These are phyloP conservation scores for Boletus subparvulus DNA, from an alignment of 768 basidiomycete genomes.

Conservation along the genomic window DNA sequence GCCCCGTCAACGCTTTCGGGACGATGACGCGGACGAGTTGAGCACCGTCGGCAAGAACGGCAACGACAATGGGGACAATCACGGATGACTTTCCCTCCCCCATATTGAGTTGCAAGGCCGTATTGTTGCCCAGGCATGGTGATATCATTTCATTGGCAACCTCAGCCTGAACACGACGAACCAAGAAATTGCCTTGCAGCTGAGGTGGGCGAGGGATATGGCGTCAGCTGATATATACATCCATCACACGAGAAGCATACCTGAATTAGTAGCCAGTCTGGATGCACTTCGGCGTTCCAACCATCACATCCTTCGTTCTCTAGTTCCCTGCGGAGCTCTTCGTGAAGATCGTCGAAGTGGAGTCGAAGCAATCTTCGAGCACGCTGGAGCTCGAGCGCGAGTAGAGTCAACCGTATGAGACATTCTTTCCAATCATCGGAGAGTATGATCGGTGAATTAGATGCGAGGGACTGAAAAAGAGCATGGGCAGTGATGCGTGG, in stretches of 20 bases:
- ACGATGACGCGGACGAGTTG: constrained; percentile 49
- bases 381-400: constrained; percentile 36
- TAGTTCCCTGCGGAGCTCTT: constrained; percentile 33
- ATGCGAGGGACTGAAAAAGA: constrained; percentile 34
- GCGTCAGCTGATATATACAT: not conserved
- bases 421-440: constrained; percentile 30
- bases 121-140: constrained; percentile 37
- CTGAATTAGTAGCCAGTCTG: constrained; percentile 49
- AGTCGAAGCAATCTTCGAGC: constrained; percentile 36
- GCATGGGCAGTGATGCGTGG: constrained; percentile 34
- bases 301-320: constrained; percentile 25
- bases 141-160: constrained; percentile 49
- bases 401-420: constrained; percentile 31
- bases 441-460: constrained; percentile 16
- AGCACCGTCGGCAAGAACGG: constrained; percentile 42
- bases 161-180: constrained; percentile 42
- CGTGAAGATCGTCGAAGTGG: constrained; percentile 17
- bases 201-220: constrained; percentile 9
- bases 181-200: constrained; percentile 46
- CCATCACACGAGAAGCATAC: constrained; percentile 16
- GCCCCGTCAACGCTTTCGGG: constrained; percentile 45
- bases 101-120: constrained; percentile 54
- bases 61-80: constrained; percentile 45
- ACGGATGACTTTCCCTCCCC: constrained; percentile 55
- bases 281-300: constrained; percentile 18